Conservation (phyloP, 495 filamentous ascomycete genomes). For the Lasiosphaeria miniovina region DNA sequence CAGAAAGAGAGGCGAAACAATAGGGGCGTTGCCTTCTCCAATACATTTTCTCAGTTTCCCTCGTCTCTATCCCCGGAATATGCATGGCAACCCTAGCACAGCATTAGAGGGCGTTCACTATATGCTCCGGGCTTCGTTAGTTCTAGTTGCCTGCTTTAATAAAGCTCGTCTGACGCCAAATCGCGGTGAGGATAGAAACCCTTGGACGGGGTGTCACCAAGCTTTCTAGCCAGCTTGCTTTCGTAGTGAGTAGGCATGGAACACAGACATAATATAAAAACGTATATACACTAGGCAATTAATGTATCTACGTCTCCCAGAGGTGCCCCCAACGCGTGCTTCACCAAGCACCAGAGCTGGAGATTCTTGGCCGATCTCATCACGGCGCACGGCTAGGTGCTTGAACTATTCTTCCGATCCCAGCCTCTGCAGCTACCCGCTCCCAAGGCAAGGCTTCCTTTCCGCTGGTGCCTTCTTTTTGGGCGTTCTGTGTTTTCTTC, state of each 20-base stretch:
- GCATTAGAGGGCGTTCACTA: too few species aligned
- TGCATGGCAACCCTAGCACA: not conserved
- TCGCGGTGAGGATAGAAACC: constrained; percentile 19
- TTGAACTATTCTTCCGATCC: constrained; percentile 1
- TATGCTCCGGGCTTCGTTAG: too few species aligned
- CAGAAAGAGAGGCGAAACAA: not conserved
- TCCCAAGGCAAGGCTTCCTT: too few species aligned
- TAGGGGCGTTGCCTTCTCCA: not conserved
- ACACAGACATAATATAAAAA: not conserved
- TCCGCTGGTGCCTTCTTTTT: not conserved
- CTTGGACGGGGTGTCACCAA: not conserved
- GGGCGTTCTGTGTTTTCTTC: too few species aligned
- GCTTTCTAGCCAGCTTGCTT: not conserved
- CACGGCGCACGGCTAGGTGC: not conserved
- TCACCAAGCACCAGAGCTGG: not conserved
- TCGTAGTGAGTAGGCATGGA: not conserved
- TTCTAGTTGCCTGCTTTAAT: not conserved
- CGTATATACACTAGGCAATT: not conserved
- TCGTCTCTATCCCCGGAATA: not conserved
- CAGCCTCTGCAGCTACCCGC: not conserved
- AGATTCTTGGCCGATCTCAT: not conserved
- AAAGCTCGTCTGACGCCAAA: constrained; percentile 24
- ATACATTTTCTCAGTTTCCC: not conserved
- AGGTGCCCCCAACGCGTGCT: too few species aligned
- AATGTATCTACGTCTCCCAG: too few species aligned